Conservation (phyloP, 371 early-diverging fungal genomes). For the Rhizopus delemar region DNA sequence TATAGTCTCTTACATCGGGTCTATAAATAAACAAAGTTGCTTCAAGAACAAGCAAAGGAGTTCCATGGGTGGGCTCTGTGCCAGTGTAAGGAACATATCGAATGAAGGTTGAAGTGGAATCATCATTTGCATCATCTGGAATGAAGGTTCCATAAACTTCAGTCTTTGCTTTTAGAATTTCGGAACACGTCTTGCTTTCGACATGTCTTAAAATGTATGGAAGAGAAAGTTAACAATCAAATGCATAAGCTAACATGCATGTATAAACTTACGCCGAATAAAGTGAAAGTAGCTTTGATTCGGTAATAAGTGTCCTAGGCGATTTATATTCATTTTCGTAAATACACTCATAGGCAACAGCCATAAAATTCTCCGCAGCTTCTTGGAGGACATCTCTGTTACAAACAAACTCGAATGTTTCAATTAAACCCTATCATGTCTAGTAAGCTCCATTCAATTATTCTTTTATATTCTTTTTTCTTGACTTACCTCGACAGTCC, state of each 20-base stretch:
- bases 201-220: background rate
- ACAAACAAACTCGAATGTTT: background rate
- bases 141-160: background rate
- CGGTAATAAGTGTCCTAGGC: background rate
- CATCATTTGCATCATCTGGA: slow-evolving; percentile 1
- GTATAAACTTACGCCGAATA: background rate
- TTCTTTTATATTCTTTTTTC: background rate
- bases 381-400: background rate
- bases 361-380: background rate
- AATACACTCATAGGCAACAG: slow-evolving; percentile 4
- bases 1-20: slow-evolving; percentile 10
- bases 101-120: background rate
- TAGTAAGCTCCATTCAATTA: background rate
- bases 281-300: background rate
- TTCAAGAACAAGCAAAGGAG: slow-evolving; percentile 24
- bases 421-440: background rate
- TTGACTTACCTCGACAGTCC: background rate
- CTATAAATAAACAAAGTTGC: slow-evolving; percentile 12
- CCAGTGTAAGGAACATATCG: background rate
- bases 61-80: background rate
- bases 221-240: background rate
- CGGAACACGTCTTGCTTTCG: background rate
- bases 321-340: slow-evolving; percentile 3
- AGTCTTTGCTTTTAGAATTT: background rate
- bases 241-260: background rate